These are phyloP conservation scores for Yarrowia hollandica DNA, from an alignment of 805 yeast species.

Conservation along the genomic window DNA sequence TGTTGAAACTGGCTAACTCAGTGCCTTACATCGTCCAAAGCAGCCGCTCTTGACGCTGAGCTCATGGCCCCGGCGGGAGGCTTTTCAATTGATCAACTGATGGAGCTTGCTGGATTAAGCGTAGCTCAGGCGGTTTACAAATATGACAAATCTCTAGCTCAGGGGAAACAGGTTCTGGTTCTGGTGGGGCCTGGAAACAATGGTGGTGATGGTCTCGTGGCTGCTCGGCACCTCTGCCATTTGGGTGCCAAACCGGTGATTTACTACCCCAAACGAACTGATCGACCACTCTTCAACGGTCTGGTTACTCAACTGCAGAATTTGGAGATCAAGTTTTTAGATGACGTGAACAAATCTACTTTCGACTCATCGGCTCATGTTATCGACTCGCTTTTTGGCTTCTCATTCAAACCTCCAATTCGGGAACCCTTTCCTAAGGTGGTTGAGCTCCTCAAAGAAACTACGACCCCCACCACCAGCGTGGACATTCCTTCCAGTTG, in stretches of 20 bases:
- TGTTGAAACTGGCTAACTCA: background rate
- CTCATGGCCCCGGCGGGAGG: conserved; percentile 24
- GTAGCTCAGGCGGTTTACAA: conserved; percentile 84
- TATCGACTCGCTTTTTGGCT: conserved; percentile 88
- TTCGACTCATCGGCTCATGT: conserved; percentile 49
- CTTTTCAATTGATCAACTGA: conserved; percentile 39
- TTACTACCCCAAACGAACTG: conserved; percentile 70
- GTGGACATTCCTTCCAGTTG: conserved; percentile 96
- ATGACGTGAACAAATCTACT: conserved; percentile 38
- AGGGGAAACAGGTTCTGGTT: conserved; percentile 52
- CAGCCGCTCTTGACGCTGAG: conserved; percentile 21
- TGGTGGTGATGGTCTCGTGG: conserved; percentile 93
- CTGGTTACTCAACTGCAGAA: conserved; percentile 66
- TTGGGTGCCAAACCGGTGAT: conserved; percentile 77
- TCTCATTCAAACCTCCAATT: conserved; percentile 87
- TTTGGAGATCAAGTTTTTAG: conserved; percentile 60
- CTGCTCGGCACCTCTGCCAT: conserved; percentile 83
- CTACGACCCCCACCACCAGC: conserved; percentile 61
- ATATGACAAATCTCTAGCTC: conserved; percentile 42
- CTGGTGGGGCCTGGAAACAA: conserved; percentile 96
- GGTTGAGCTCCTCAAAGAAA: conserved; percentile 45
- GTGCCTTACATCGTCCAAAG: conserved; percentile 25
- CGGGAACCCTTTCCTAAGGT: conserved; percentile 69
- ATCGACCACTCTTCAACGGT: conserved; percentile 57
- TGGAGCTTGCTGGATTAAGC: conserved; percentile 95